Base-by-base conservation (phyloP, 2,329 filamentous ascomycete genomes). In the Rutstroemia sp. region DNA sequence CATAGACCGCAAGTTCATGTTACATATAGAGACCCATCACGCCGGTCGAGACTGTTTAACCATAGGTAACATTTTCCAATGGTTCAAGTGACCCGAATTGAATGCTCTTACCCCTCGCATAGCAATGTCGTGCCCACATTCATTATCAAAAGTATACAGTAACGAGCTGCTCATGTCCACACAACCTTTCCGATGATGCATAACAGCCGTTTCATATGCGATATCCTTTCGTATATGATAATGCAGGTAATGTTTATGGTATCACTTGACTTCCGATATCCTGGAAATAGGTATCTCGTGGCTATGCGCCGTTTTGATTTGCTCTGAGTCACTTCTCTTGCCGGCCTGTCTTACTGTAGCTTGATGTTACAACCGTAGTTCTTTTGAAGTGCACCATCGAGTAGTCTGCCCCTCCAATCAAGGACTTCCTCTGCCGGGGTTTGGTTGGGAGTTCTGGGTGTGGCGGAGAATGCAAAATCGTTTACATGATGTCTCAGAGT, bases 181-280 rank as follows among this genome's bases (percentile, higher is more conserved):
- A 25, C 44, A 46, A 19, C 44, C 21, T 4, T 27, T 19, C 53
- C 46, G 53, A 51, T 51, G 17, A 55, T 55, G 53, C 53, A 55
- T 19, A 50, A 34, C 12, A 39, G 37, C 53, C 53, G 53, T 55
- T 55, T 45, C 46, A 51, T 51, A 48, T 55, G 53, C 47, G 34
- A 51, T 45, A 44, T 45, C 25, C 9, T 51, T 46, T 16, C 21
- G 21, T 46, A 46, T 23, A 25, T 46, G 44, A 46, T 46, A 30
- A 30, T 30, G 47, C 51, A 53, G 39, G 52, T 39, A 45, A 54
- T 19, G 34, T 38, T 16, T 25, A 39, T 38, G 44, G 54, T 56
- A 39, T 56, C 54, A 56, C 54, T 56, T 56, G 54, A 56, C 54
- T 56, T 45, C 54, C 53, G 47, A 34, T 55, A 55, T 51, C 53